These are phyloP conservation scores for Aureobasidium sp. DNA, from an alignment of 2,329 filamentous ascomycete species.

Conservation along the genomic window DNA sequence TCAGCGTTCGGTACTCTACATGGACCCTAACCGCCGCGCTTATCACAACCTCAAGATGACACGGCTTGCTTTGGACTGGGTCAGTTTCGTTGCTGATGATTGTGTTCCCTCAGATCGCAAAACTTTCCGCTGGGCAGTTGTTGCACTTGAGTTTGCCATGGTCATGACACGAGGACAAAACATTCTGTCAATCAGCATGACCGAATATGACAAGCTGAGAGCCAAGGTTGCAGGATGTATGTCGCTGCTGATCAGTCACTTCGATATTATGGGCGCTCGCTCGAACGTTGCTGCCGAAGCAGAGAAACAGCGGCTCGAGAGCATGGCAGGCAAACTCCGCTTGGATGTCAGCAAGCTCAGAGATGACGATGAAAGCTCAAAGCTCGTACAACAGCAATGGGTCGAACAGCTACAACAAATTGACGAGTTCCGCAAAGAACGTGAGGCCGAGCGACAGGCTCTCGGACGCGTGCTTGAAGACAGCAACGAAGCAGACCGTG, in stretches of 20 bases:
- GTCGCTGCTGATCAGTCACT: slow-evolving; percentile 94
- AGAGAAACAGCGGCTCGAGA: slow-evolving; percentile 82
- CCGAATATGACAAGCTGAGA: slow-evolving; percentile 76
- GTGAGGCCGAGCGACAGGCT: slow-evolving; percentile 77
- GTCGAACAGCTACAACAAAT: slow-evolving; percentile 65
- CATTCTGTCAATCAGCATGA: slow-evolving; percentile 81
- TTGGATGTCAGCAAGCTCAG: slow-evolving; percentile 67
- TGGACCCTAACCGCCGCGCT: slow-evolving; percentile 89
- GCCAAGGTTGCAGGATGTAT: slow-evolving; percentile 94
- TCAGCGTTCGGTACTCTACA: slow-evolving; percentile 85
- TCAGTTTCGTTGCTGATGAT: slow-evolving; percentile 96
- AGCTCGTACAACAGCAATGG: slow-evolving; percentile 67
- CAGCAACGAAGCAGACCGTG: slow-evolving; percentile 91
- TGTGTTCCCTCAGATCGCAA: slow-evolving; percentile 89
- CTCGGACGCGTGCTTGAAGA: slow-evolving; percentile 88
- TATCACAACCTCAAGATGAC: slow-evolving; percentile 98
- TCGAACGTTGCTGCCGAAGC: slow-evolving; percentile 90
- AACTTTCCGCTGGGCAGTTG: slow-evolving; percentile 95
- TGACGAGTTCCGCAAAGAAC: slow-evolving; percentile 70
- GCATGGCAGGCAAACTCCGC: slow-evolving; percentile 66
- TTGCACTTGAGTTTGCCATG: slow-evolving; percentile 94
- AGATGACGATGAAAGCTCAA: slow-evolving; percentile 80
- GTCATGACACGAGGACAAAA: slow-evolving; percentile 91
- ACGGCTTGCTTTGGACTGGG: slow-evolving; percentile 89
- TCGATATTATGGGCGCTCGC: slow-evolving; percentile 96